Evolutionary conservation across 805 yeast species (phyloP).

Genomic region (Kazachstania psychrophila): DNA sequence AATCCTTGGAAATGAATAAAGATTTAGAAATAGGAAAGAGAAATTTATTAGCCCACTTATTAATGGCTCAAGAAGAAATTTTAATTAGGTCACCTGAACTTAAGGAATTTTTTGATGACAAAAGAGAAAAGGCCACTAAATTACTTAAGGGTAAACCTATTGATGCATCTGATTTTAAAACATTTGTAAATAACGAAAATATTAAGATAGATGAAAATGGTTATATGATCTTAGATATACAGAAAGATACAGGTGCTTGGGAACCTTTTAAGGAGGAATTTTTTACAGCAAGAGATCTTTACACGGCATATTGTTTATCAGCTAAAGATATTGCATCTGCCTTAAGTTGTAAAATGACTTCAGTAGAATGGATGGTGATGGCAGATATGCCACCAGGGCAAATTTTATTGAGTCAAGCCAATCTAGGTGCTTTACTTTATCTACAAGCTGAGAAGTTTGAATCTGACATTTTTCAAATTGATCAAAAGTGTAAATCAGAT

Average conservation of each 20-base stretch:
- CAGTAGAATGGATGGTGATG: slow-evolving; percentile 64
- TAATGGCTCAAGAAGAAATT: slow-evolving; percentile 59
- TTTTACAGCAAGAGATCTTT: slow-evolving; percentile 66
- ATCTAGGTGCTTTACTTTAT: slow-evolving; percentile 60
- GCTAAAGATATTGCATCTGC: slow-evolving; percentile 61
- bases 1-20: slow-evolving; percentile 50
- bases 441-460: slow-evolving; percentile 58
- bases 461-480: slow-evolving; percentile 33
- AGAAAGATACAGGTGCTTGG: slow-evolving; percentile 46
- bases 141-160: slow-evolving; percentile 11
- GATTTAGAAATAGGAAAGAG: slow-evolving; percentile 45
- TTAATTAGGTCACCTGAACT: slow-evolving; percentile 34
- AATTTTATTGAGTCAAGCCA: slow-evolving; percentile 54
- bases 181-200: slow-evolving; percentile 22
- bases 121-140: slow-evolving; percentile 20
- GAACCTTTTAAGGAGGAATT: slow-evolving; percentile 69
- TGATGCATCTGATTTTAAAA: slow-evolving; percentile 17
- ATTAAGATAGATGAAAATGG: slow-evolving; percentile 26
- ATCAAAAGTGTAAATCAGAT: slow-evolving; percentile 20
- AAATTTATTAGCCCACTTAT: slow-evolving; percentile 51
- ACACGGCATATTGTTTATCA: slow-evolving; percentile 60
- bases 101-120: slow-evolving; percentile 27
- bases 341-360: slow-evolving; percentile 48
- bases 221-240: slow-evolving; percentile 25
- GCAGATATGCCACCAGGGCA: slow-evolving; percentile 62